Evolutionary conservation across 768 basidiomycete species (phyloP).

Genomic region (Auricularia heimuer): DNA sequence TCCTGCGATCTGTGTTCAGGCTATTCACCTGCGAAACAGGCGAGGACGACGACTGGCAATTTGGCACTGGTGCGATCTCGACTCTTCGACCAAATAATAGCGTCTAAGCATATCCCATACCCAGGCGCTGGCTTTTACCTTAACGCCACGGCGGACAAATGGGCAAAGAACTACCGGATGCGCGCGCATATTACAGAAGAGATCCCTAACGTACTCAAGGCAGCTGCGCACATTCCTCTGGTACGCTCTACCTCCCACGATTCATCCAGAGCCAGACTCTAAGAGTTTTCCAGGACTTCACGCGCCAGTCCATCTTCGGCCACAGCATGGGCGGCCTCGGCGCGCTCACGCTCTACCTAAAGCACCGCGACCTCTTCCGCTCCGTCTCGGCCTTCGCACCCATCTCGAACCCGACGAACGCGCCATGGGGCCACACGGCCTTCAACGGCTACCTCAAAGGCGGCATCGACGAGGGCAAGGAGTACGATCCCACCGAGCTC

Average conservation of each 20-base stretch:
- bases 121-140: constrained; percentile 88
- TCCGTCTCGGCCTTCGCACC: constrained; percentile 88
- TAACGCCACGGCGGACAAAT: constrained; percentile 73
- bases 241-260: constrained; percentile 33
- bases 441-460: constrained; percentile 77
- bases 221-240: constrained; percentile 57
- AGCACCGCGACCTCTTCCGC: constrained; percentile 57
- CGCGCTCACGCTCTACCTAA: constrained; percentile 82
- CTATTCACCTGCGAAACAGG: background rate
- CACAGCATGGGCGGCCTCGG: constrained; percentile 99
- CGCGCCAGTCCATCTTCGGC: constrained; percentile 81
- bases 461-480: constrained; percentile 65
- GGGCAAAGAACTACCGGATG: constrained; percentile 79
- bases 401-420: constrained; percentile 74
- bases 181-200: constrained; percentile 74
- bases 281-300: constrained; percentile 49
- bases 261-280: background rate
- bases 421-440: constrained; percentile 88
- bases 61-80: constrained; percentile 57
- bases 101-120: background rate
- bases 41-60: constrained; percentile 79
- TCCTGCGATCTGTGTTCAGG: background rate
- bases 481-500: constrained; percentile 81
- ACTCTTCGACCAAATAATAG: background rate
- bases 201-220: constrained; percentile 68